Conservation (phyloP, 2,329 filamentous ascomycete species). For the Pestalotiopsis sp. region DNA sequence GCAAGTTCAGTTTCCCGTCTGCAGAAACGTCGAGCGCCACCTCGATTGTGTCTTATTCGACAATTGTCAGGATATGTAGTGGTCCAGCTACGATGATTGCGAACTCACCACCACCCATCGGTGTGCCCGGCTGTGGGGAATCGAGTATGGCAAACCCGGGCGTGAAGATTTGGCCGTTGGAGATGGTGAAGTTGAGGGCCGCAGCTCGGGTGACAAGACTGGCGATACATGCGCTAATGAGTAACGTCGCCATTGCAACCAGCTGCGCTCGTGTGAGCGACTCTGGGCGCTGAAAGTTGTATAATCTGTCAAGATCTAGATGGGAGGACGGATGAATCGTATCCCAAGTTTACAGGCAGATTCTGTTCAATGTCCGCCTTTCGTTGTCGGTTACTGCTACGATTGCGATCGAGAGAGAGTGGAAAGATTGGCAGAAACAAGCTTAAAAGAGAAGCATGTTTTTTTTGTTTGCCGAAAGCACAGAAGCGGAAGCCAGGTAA, state of each 20-base stretch:
- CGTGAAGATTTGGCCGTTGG: conserved; percentile 70
- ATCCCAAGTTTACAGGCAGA: background rate
- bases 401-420: background rate
- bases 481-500: background rate
- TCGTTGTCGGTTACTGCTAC: background rate
- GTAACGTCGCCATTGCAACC: conserved; percentile 22
- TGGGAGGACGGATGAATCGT: background rate
- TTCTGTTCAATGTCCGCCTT: background rate
- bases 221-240: conserved; percentile 24
- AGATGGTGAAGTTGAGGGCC: conserved; percentile 55
- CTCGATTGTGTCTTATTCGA: conserved; percentile 57
- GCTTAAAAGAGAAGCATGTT: background rate
- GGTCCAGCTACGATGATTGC: background rate
- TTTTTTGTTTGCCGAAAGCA: background rate
- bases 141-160: conserved; percentile 70
- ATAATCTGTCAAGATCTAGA: background rate
- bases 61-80: conserved; percentile 19
- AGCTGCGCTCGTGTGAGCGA: background rate
- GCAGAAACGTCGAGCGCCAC: conserved; percentile 69
- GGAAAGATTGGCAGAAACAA: background rate
- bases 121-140: conserved; percentile 66
- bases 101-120: conserved; percentile 61
- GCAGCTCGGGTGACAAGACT: conserved; percentile 29
- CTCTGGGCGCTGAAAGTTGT: background rate
- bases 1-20: conserved; percentile 64